These are phyloP conservation scores for Clonostachys rhizophaga DNA, from an alignment of 2,329 filamentous ascomycete genomes.

Conservation along the genomic window DNA sequence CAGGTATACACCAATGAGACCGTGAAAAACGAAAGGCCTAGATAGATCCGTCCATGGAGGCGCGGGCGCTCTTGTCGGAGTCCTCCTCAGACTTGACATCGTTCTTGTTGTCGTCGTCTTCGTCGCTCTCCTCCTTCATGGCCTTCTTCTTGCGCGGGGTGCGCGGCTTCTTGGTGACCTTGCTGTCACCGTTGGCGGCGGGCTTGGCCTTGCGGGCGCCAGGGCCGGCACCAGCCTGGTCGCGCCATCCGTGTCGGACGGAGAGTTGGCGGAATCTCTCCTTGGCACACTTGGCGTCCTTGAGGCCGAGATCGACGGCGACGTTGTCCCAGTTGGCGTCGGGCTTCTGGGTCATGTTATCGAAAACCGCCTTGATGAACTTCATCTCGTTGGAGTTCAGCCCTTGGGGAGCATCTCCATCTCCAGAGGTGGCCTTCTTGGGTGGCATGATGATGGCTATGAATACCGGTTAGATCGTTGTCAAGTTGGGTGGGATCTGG, in stretches of 20 bases:
- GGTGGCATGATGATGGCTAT: conserved; percentile 16
- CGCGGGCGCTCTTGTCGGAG: too few relatives aligned
- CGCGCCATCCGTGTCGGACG: conserved; percentile 31
- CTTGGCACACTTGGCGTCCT: conserved; percentile 33
- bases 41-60: too few relatives aligned
- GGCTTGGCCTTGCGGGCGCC: conserved; percentile 17
- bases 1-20: too few relatives aligned
- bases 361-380: conserved; percentile 34
- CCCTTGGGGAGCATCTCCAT: conserved; percentile 10
- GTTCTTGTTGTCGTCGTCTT: conserved; percentile 11
- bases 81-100: conserved; percentile 10
- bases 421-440: conserved; percentile 17
- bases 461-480: too few relatives aligned
- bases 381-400: conserved; percentile 27
- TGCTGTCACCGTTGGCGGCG: conserved; percentile 10
- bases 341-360: conserved; percentile 32
- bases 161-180: conserved; percentile 23
- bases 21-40: too few relatives aligned
- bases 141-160: conserved; percentile 19
- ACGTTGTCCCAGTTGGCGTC: conserved; percentile 34
- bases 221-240: conserved; percentile 5
- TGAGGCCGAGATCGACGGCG: conserved; percentile 25
- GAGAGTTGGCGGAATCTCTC: conserved; percentile 34
- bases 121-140: conserved; percentile 16
- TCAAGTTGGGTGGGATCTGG: neutral